Conservation (phyloP, 345 rosid genomes). For the Physaria fendleri region DNA sequence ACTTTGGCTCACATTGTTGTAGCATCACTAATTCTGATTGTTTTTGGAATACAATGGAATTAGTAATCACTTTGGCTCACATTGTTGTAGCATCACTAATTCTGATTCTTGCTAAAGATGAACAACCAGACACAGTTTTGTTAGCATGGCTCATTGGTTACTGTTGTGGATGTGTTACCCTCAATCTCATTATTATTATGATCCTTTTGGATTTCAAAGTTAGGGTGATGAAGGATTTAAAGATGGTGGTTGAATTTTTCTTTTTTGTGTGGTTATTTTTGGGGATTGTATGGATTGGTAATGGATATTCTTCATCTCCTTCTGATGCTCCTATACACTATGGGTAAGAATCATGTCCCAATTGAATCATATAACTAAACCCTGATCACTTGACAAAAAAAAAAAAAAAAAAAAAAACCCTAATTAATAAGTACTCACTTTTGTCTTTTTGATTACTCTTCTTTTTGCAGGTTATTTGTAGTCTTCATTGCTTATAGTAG, state of each 20-base stretch:
- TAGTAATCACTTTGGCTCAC: not conserved
- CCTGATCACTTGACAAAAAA: too few species aligned
- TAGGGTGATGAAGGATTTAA: not conserved
- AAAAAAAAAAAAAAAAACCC: not conserved
- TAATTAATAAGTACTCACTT: not conserved
- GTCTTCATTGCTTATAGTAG: conserved; percentile 11
- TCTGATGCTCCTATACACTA: conserved; percentile 5
- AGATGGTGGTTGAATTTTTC: not conserved
- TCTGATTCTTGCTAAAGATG: not conserved
- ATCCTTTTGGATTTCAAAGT: not conserved
- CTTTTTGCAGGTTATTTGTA: conserved; percentile 4
- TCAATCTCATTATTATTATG: not conserved
- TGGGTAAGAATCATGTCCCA: conserved; percentile 2
- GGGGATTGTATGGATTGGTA: not conserved
- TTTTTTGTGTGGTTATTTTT: not conserved
- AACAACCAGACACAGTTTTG: conserved; percentile 2
- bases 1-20: conserved; percentile 5
- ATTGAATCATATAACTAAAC: too few species aligned
- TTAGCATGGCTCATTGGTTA: conserved; percentile 12
- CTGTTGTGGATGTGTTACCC: conserved; percentile 4
- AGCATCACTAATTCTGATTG: not conserved
- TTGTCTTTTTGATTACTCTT: not conserved
- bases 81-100: conserved; percentile 7
- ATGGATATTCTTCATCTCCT: conserved; percentile 7
- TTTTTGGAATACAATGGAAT: not conserved